These are phyloP conservation scores for Fusarium mexicanum DNA, from an alignment of 2,329 filamentous ascomycete species.

Conservation along the genomic window DNA sequence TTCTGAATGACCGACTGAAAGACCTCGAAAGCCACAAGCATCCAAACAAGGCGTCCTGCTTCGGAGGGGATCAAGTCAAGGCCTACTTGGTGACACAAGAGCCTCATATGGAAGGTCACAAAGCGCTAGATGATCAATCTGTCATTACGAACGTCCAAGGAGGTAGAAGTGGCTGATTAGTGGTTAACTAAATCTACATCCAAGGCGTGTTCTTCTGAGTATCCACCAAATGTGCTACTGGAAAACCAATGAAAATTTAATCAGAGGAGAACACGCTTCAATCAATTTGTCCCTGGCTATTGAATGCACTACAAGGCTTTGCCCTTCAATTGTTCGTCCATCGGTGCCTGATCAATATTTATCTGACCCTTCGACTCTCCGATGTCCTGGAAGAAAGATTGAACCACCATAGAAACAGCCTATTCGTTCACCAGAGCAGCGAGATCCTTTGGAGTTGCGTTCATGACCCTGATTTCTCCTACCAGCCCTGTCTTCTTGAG, in stretches of 20 bases:
- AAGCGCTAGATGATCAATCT: not conserved
- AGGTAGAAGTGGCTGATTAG: not conserved
- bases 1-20: not conserved
- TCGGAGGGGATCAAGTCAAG: not conserved
- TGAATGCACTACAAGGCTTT: not conserved
- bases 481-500: not conserved
- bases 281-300: not conserved
- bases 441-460: not conserved
- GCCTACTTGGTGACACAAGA: not conserved
- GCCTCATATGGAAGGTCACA: not conserved
- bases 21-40: fast-evolving
- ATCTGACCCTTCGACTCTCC: not conserved
- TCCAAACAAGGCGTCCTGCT: not conserved
- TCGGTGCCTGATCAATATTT: not conserved
- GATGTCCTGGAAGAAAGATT: not conserved
- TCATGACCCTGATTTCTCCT: not conserved
- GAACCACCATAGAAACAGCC: not conserved
- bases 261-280: not conserved
- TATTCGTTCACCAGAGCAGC: not conserved
- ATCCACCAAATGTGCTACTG: fast-evolving
- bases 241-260: not conserved
- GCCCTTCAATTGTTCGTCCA: not conserved
- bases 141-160: not conserved
- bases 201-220: not conserved
- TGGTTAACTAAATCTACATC: fast-evolving